These are phyloP conservation scores for Hemisphaericaspora lyxosophila DNA, from an alignment of 1,139 yeast species.

Conservation along the genomic window DNA sequence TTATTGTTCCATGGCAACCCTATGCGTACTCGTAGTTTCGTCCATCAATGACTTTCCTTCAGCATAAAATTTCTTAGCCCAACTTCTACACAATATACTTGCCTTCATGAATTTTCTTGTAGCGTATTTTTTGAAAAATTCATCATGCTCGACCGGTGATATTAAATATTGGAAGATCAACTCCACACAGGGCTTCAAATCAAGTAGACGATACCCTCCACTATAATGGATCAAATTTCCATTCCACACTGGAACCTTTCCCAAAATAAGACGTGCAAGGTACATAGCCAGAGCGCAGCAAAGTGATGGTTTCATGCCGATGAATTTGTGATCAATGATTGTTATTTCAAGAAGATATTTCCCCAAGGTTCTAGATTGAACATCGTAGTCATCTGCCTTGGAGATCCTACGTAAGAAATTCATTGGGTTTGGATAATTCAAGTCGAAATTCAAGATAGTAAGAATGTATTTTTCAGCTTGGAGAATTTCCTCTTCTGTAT, in stretches of 20 bases:
- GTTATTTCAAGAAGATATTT: slow-evolving; percentile 84
- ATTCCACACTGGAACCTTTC: slow-evolving; percentile 71
- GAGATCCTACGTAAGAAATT: slow-evolving; percentile 89
- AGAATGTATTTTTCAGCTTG: slow-evolving; percentile 84
- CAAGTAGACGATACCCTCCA: slow-evolving; percentile 82
- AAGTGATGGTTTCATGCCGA: slow-evolving; percentile 76
- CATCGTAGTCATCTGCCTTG: slow-evolving; percentile 93
- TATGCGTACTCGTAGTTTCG: slow-evolving; percentile 16
- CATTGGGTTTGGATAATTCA: slow-evolving; percentile 92
- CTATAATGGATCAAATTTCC: slow-evolving; percentile 85
- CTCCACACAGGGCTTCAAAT: slow-evolving; percentile 69
- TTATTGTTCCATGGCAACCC: slow-evolving; percentile 13
- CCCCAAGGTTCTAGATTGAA: slow-evolving; percentile 87
- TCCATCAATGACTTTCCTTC: slow-evolving; percentile 34
- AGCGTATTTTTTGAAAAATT: slow-evolving; percentile 91
- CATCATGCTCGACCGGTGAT: slow-evolving; percentile 87
- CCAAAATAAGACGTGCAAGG: slow-evolving; percentile 75
- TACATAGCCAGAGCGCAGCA: slow-evolving; percentile 94
- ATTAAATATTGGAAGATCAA: slow-evolving; percentile 76
- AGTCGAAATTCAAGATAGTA: slow-evolving; percentile 72
- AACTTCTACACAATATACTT: slow-evolving; percentile 80
- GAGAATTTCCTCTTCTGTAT: slow-evolving; percentile 79
- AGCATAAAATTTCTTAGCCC: slow-evolving; percentile 70
- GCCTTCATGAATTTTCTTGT: slow-evolving; percentile 91
- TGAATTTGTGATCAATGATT: slow-evolving; percentile 75